Base-by-base conservation (phyloP, 768 basidiomycete species). In the Pholiota microspora region DNA sequence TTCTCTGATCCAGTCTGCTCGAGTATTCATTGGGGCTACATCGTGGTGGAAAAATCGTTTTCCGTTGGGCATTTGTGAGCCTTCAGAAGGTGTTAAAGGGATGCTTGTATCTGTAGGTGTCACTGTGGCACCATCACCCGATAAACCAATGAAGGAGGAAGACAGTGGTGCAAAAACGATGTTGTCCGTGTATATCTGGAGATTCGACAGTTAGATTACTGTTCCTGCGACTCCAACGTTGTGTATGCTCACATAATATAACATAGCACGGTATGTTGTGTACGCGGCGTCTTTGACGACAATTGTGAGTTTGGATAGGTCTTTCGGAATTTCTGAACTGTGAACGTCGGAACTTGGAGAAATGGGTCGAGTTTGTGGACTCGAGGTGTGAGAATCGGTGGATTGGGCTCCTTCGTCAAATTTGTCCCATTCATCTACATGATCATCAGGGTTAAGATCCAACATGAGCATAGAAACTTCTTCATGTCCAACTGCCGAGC, bases 131-230 rank as follows among this genome's bases (percentile, higher is more conserved):
- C 66, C 62, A 29, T 48, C 54, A 12, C 60, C 60, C 34, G 64
- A 71, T 31, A 51, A 56, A 13, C 68, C 62, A 58, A 67, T 54
- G 53, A 89, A 88, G 28, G 83, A 80, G 5, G 93, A 94, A 0
- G 90, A 83, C 15, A 94, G 72, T 0, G 92, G 92, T 0, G 93
- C 89, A 59, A 94, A 94, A 25, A 85, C 78, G 58, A 94, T 88
- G 24, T 78, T 79, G 62, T 93, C 90, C 13, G 92, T 94, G 66
- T 94, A 95, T 23, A 94, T 73, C 92, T 92, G 60, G 21, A 6
- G 18, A 21, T 18, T 10, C n/a, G 4, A 16, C 23, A 21, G n/a
- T 8, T 29, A 18, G n/a, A n/a, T 34, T 16, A n/a, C 12, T 16
- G 9, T 13, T 44, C 15, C 16, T 23, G 2, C 3, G 31, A 15